Evolutionary conservation across 2,329 filamentous ascomycete genomes (phyloP), one percentile per base, ranked within the genome.

Genomic region (Fusarium sp.): DNA sequence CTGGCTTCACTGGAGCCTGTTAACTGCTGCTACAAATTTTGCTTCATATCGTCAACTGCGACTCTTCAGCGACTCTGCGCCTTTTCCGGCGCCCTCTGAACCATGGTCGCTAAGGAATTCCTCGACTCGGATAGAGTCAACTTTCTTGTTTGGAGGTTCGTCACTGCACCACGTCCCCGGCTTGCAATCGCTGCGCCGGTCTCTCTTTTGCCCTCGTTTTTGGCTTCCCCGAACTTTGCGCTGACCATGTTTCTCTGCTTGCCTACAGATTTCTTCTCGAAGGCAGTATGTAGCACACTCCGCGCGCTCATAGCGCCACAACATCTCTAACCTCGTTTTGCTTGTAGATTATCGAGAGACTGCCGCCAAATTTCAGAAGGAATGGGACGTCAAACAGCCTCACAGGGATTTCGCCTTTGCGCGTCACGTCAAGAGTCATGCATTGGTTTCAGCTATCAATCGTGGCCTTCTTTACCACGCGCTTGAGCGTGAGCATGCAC

Each of bases 81-180:
- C 74, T 74, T 69, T 68, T 71, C 68, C 71, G 76, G 74, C 74
- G 74, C 74, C 65, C 67, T 70, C 67, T 65, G 68, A 66, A 75
- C 73, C 74, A 88, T 88, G 85, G 77, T 79, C 70, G 71, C 73
- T 74, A 88, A 88, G 81, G 86, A 88, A 81, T 83, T 83, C 75
- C 83, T 90, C 74, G 85, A 89, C 83, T 89, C 86, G 70, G 84
- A 90, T 78, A 84, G 86, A 82, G 82, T 90, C 83, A 90, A 90
- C 82, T 90, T 87, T 83, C 84, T 90, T 78, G 84, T 90, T 77
- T 90, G 88, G 88, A 89, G 87, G 88, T 90, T 83, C 79, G 88
- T 85, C 74, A 69, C 66, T 71, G 69, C 69, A 71, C 70, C 65
- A 68, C 66, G 68, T 66, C 63, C 68, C 71, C 69, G 62, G 63